A percentile compares a stretch with the other conserved stretches of the same genome.
Evolutionary conservation across 2,329 filamentous ascomycete species (phyloP).

Genomic region (Ceratocystis smalleyi): DNA sequence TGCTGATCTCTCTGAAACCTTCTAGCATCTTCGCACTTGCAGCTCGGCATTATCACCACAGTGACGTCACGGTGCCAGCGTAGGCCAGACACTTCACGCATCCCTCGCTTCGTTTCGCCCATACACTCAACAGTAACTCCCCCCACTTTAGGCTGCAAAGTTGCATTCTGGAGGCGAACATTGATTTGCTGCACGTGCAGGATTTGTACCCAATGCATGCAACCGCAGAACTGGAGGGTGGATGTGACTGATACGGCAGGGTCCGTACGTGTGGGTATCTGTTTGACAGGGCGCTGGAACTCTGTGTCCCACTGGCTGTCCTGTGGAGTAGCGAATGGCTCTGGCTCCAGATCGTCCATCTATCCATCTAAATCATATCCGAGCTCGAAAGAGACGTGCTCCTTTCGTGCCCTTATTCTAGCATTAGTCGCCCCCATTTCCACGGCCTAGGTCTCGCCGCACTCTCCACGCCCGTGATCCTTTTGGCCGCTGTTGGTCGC

Average conservation of each 20-base stretch:
- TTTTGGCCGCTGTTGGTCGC: slow-evolving; percentile 38
- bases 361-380: background rate
- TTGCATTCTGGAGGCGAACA: background rate
- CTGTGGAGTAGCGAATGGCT: too few relatives aligned
- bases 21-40: background rate
- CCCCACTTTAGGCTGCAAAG: slow-evolving; percentile 10
- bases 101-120: background rate
- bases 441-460: slow-evolving; percentile 43
- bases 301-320: background rate
- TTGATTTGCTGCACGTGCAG: background rate
- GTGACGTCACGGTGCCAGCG: background rate
- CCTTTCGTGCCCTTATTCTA: background rate
- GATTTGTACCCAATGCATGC: slow-evolving; percentile 9
- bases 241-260: background rate
- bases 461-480: slow-evolving; percentile 50
- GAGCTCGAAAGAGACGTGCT: background rate
- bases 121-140: background rate
- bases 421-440: slow-evolving; percentile 17
- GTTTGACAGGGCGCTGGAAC: background rate
- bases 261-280: background rate
- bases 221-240: background rate
- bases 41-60: background rate
- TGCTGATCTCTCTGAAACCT: background rate
- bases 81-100: background rate
- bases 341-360: too few relatives aligned